A percentile compares a stretch with the other conserved stretches of the same genome.
phyloP scores from a whole-genome alignment of 2,329 filamentous ascomycete species.

The Cadophora malorum region DNA sequence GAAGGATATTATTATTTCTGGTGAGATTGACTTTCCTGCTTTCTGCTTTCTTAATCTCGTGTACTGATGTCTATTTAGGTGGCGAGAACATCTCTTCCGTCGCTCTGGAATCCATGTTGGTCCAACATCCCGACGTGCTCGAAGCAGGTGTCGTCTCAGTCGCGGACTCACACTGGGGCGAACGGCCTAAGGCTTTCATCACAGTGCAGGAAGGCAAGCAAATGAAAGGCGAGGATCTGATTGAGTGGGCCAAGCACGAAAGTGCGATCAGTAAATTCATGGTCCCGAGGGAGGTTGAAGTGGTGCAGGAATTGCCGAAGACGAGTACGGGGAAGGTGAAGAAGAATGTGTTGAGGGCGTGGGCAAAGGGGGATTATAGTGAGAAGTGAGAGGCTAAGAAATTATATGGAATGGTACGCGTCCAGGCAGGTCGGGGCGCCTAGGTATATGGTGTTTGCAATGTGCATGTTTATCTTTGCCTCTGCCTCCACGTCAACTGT shows the following conservation, averaged over 20 bases:
- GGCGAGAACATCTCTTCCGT: slow-evolving; percentile 98
- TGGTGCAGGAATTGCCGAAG: slow-evolving; percentile 90
- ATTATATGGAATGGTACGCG: too few relatives aligned
- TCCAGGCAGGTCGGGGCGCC: too few relatives aligned
- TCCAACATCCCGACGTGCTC: slow-evolving; percentile 85
- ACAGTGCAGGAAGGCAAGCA: slow-evolving; percentile 75
- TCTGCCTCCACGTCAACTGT: too few relatives aligned
- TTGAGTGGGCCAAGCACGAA: slow-evolving; percentile 83
- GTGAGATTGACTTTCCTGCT: slow-evolving; percentile 52
- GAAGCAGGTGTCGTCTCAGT: slow-evolving; percentile 93
- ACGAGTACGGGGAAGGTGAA: slow-evolving; percentile 96
- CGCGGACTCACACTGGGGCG: slow-evolving; percentile 89
- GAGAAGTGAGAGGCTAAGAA: slow-evolving; percentile 35
- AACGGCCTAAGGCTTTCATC: slow-evolving; percentile 92
- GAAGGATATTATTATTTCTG: slow-evolving; percentile 98
- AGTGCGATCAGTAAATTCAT: slow-evolving; percentile 90
- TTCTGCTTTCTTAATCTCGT: not conserved
- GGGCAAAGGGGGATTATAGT: slow-evolving; percentile 42
- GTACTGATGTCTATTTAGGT: slow-evolving; percentile 54
- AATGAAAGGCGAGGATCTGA: slow-evolving; percentile 71
- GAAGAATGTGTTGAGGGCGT: slow-evolving; percentile 87
- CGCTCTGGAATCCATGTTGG: slow-evolving; percentile 87
- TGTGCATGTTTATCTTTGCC: too few relatives aligned
- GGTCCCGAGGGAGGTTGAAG: slow-evolving; percentile 75
- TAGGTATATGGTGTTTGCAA: too few relatives aligned